A percentile compares a stretch with the other conserved stretches of the same genome.
Conservation (phyloP, 108 stramenopile species). For the Aurantiochytrium sp. region DNA sequence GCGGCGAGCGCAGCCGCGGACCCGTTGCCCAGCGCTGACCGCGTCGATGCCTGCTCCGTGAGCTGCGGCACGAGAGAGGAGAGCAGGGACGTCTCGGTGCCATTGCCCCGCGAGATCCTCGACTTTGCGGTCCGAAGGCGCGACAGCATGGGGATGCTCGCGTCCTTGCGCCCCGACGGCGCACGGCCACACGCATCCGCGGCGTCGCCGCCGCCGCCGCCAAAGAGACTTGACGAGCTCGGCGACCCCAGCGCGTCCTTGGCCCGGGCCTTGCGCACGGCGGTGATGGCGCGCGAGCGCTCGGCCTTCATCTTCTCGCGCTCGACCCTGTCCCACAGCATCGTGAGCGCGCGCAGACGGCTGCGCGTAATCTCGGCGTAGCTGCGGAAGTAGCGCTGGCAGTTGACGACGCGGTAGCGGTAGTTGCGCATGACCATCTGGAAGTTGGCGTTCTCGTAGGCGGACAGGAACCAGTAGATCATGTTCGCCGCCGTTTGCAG, state of each 20-base stretch:
- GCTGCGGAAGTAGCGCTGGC: not conserved
- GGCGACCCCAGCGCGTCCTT: no score
- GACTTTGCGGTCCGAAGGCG: not conserved
- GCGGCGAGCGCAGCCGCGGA: not conserved
- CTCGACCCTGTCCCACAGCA: not conserved
- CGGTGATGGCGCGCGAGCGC: not conserved
- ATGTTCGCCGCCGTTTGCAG: not conserved
- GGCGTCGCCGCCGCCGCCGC: no score
- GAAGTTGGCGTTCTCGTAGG: slow-evolving; percentile 2
- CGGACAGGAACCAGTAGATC: not conserved
- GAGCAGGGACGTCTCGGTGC: not conserved
- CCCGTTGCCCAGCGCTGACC: not conserved
- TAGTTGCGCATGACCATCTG: slow-evolving; percentile 22
- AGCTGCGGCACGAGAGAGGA: not conserved
- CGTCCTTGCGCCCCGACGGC: no score
- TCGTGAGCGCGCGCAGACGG: not conserved
- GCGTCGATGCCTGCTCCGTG: not conserved
- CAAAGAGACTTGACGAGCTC: no score
- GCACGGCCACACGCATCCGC: no score
- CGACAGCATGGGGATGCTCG: no score
- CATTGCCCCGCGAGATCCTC: not conserved
- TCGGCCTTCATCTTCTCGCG: not conserved
- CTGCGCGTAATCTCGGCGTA: not conserved
- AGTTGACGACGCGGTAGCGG: not conserved
- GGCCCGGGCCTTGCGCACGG: not conserved